A percentile compares a stretch with the other conserved stretches of the same genome.
phyloP scores from a whole-genome alignment of 163 green algal genomes.

The Scenedesmus sp. region DNA sequence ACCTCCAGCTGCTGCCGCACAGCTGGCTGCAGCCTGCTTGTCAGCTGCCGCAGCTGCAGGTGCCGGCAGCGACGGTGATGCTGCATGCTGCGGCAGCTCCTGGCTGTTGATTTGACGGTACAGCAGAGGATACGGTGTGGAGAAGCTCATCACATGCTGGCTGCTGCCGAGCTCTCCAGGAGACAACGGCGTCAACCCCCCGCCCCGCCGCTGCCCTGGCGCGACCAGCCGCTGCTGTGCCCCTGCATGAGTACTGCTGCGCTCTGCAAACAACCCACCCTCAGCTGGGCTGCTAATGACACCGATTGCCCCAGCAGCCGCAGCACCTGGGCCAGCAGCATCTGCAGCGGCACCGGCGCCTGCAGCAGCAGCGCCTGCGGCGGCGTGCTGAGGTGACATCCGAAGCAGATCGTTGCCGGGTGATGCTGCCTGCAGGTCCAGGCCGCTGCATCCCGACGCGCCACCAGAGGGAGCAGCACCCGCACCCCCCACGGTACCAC shows the following conservation, averaged over 20 bases:
- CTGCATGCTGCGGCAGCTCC: not conserved
- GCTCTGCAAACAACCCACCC: not conserved
- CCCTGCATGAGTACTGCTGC: not conserved
- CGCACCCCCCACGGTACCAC: not conserved
- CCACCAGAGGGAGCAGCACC: not conserved
- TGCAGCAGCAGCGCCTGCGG: not conserved
- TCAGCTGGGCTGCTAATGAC: not conserved
- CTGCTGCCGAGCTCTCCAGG: not conserved
- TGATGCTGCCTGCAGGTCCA: not conserved
- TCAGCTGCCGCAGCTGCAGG: not conserved
- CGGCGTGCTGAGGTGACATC: not conserved
- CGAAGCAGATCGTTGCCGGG: not conserved
- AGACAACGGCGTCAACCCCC: not conserved
- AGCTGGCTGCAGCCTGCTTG: not conserved
- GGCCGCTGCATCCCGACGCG: not conserved
- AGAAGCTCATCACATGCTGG: not conserved
- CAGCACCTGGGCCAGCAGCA: not conserved
- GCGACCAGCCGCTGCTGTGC: not conserved
- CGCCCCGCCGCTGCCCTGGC: not conserved
- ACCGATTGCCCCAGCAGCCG: not conserved
- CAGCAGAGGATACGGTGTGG: slow-evolving; percentile 38
- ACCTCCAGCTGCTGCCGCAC: not conserved
- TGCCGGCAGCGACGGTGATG: not conserved
- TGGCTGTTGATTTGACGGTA: slow-evolving; percentile 17
- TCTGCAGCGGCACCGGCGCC: not conserved